phyloP scores from a whole-genome alignment of 2,329 filamentous ascomycete species.

The Fusarium nurragi region DNA sequence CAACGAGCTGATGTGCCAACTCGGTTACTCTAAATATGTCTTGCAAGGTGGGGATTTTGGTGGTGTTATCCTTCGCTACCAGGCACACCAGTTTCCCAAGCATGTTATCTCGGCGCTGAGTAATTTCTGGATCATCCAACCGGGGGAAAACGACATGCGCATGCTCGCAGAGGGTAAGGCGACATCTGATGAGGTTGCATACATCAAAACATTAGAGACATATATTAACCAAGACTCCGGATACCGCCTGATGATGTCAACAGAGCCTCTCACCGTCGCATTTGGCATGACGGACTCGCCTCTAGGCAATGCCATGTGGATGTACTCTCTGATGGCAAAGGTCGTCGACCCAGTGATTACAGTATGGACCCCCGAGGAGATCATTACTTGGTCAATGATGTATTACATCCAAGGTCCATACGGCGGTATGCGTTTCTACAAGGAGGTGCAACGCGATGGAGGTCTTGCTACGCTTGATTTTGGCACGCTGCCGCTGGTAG shows the following conservation, averaged over 20 bases:
- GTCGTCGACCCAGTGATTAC: neutral
- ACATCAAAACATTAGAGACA: neutral
- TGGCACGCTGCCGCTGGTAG: neutral
- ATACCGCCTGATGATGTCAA: neutral
- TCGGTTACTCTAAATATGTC: neutral
- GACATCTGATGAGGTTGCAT: neutral
- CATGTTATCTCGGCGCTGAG: neutral
- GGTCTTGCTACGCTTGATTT: neutral
- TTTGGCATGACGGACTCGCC: neutral
- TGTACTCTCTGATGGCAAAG: neutral
- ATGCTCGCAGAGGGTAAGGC: neutral
- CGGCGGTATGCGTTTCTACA: neutral
- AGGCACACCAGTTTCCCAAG: neutral
- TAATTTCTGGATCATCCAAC: neutral
- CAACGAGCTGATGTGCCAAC: neutral
- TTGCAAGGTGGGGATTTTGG: constrained; percentile 5
- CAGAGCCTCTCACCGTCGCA: neutral
- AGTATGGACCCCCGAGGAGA: neutral
- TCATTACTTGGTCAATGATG: constrained; percentile 2
- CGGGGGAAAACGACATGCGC: neutral
- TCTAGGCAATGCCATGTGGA: neutral
- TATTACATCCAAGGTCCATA: neutral
- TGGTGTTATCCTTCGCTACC: neutral
- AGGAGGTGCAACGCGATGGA: neutral
- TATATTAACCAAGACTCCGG: neutral